Base-by-base conservation (phyloP, 148 eudicot genomes). In the Drosera capensis region DNA sequence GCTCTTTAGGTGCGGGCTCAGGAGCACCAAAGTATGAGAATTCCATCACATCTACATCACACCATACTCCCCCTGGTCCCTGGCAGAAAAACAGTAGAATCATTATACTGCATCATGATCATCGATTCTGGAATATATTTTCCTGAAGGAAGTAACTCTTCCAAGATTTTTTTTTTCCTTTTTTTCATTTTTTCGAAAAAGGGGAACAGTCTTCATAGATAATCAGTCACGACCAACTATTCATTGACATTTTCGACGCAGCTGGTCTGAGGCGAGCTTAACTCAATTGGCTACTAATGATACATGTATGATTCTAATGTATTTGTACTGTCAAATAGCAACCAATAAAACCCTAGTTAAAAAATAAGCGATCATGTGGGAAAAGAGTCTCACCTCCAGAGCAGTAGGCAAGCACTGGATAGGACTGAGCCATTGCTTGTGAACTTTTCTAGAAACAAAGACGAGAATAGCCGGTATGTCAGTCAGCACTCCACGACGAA, bases 21-120 rank as follows among this genome's bases (percentile, higher is more conserved):
- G 94, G 95, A 41, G 97, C 92, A 49, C 97, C 97, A 71, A 84
- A 84, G 60, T 88, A 88, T 11, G 97, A 84, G 55, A 88, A 88
- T 50, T 88, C 97, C 51, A 88, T 70, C 46, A 88, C 97, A 64
- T 88, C 97, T 23, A 88, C 97, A 38, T 88, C 87, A 51, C 95
- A 88, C 97, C 97, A 88, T 20, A 88, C 82, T 24, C 95, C 94
- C 59, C 97, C 97, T 46, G 97, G 97, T 48, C 97, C 97, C 97
- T 88, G 56, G 38, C 30, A 51, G 29, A 62, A 41, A 49, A 41
- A 39, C 57, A 25, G 23, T 8, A 54, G 30, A 17, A 25, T 24
- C 41, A 42, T 23, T 22, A 20, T 35, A 36, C n/a, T n/a, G n/a
- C n/a, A n/a, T n/a, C n/a, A n/a, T n/a, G n/a, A n/a, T n/a, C n/a